Evolutionary conservation across 2,329 filamentous ascomycete genomes (phyloP).

Genomic region (Stagonosporopsis cucurbitacearum): DNA sequence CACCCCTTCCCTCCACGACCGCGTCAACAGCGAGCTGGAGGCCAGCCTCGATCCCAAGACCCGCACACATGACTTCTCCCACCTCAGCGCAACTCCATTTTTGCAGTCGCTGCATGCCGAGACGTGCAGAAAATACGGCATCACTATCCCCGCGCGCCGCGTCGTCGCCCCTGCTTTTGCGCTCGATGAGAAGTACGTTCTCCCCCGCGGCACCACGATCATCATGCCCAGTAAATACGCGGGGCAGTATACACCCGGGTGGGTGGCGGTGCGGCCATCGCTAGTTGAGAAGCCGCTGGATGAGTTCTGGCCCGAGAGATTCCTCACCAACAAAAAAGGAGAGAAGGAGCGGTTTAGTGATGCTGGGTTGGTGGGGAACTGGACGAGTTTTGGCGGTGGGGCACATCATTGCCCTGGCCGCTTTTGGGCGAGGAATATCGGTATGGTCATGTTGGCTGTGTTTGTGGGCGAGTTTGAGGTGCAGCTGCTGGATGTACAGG

Average conservation of each 20-base stretch:
- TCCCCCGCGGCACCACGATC: slow-evolving; percentile 18
- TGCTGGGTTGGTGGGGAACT: slow-evolving; percentile 20
- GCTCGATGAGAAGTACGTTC: slow-evolving; percentile 22
- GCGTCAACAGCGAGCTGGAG: slow-evolving; percentile 3
- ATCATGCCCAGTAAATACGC: slow-evolving; percentile 18
- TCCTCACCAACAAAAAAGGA: slow-evolving; percentile 2
- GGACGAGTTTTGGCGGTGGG: slow-evolving; percentile 26
- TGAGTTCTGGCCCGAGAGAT: slow-evolving; percentile 26
- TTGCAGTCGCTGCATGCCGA: slow-evolving; percentile 27
- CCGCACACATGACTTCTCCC: slow-evolving; percentile 7
- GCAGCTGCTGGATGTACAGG: background rate
- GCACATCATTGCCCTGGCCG: slow-evolving; percentile 28
- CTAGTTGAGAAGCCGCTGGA: slow-evolving; percentile 7
- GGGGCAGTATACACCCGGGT: slow-evolving; percentile 13
- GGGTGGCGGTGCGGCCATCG: background rate
- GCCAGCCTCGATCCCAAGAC: background rate
- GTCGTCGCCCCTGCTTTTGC: slow-evolving; percentile 11
- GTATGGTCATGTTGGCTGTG: slow-evolving; percentile 9
- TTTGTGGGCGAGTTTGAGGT: background rate
- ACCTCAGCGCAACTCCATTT: slow-evolving; percentile 20
- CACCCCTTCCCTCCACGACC: background rate
- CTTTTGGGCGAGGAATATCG: slow-evolving; percentile 26
- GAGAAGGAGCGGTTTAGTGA: slow-evolving; percentile 22
- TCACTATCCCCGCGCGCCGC: slow-evolving; percentile 13
- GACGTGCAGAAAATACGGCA: slow-evolving; percentile 17